Percentiles rank a stretch among this genome's conserved stretches.
Conservation (phyloP, 106 monocot species). For the Acanthochlamys bracteata region DNA sequence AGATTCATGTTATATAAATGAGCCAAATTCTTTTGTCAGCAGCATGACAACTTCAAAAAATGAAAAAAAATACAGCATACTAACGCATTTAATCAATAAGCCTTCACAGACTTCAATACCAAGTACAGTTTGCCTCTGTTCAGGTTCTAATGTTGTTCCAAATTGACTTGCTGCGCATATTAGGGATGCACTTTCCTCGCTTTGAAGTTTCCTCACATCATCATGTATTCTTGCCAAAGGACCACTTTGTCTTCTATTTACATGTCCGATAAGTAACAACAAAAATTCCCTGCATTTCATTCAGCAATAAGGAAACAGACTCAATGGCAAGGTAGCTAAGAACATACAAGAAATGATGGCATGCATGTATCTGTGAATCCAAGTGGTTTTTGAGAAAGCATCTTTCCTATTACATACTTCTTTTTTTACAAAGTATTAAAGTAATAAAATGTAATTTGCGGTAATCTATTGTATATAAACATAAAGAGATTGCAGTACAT, state of each 20-base stretch:
- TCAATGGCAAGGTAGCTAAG: background rate
- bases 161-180: constrained; percentile 91
- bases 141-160: constrained; percentile 65
- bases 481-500: too few species aligned
- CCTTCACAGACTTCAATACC: constrained; percentile 51
- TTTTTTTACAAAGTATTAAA: too few species aligned
- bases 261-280: constrained; percentile 74
- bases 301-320: constrained; percentile 29
- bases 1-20: background rate
- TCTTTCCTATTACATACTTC: too few species aligned
- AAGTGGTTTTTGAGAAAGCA: too few species aligned
- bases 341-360: background rate
- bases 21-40: background rate
- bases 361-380: too few species aligned
- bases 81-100: constrained; percentile 9
- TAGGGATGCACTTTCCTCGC: constrained; percentile 82
- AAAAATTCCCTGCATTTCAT: constrained; percentile 93
- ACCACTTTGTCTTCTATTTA: constrained; percentile 52
- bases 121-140: constrained; percentile 70
- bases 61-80: background rate
- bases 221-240: constrained; percentile 56
- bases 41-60: background rate
- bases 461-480: too few species aligned
- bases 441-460: too few species aligned
- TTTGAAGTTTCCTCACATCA: constrained; percentile 46